phyloP scores from a whole-genome alignment of 2,329 filamentous ascomycete species.

The Chalara sp. region DNA sequence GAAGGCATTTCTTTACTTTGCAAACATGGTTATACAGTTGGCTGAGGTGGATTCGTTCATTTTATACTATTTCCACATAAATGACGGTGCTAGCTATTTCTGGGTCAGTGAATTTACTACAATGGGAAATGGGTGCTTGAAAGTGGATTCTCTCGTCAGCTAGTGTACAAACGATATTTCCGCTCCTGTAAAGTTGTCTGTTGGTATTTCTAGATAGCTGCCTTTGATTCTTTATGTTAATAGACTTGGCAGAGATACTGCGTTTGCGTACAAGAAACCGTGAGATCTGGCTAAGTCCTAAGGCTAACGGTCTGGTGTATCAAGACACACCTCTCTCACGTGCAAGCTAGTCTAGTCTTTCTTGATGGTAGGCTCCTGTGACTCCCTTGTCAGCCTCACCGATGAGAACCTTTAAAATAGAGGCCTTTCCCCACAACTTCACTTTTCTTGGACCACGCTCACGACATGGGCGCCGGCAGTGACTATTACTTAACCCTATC shows the following conservation, averaged over 20 bases:
- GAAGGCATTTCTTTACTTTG: conserved; percentile 15
- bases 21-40: conserved; percentile 21
- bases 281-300: too few relatives aligned
- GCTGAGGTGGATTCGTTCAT: conserved; percentile 15
- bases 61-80: conserved; percentile 18
- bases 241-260: conserved; percentile 20
- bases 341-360: too few relatives aligned
- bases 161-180: conserved; percentile 22
- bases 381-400: too few relatives aligned
- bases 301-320: too few relatives aligned
- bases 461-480: too few relatives aligned
- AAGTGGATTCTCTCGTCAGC: conserved; percentile 16
- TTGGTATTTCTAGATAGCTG: conserved; percentile 19
- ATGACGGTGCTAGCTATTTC: conserved; percentile 23
- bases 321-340: too few relatives aligned
- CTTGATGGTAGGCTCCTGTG: too few relatives aligned
- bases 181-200: conserved; percentile 22
- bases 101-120: conserved; percentile 21
- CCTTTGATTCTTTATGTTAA: conserved; percentile 23
- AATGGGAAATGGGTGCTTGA: conserved; percentile 19
- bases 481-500: too few relatives aligned
- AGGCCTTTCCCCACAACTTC: too few relatives aligned
- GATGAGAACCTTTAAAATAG: too few relatives aligned
- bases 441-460: too few relatives aligned
- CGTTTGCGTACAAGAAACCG: conserved; percentile 2